Conservation (phyloP, 2,329 filamentous ascomycete genomes). For the Cadophora gregata region DNA sequence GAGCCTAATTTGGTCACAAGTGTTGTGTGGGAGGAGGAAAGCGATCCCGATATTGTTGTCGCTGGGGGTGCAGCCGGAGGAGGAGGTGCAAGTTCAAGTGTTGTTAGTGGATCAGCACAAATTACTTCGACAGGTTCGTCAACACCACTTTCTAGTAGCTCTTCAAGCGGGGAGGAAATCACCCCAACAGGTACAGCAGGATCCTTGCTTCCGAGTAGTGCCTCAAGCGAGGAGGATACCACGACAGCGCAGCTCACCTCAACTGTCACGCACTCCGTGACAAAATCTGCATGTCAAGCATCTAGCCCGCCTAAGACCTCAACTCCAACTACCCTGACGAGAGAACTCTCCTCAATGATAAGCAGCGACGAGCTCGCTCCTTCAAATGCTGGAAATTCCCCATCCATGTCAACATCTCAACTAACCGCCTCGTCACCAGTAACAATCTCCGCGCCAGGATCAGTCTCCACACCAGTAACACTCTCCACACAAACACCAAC, state of each 20-base stretch:
- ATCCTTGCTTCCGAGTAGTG: neutral
- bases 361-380: neutral
- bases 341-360: neutral
- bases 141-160: neutral
- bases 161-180: neutral
- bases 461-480: neutral
- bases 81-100: neutral
- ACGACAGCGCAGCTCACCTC: neutral
- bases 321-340: neutral
- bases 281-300: neutral
- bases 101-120: neutral
- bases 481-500: neutral
- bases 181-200: neutral
- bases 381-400: neutral
- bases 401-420: neutral
- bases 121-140: neutral
- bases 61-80: neutral
- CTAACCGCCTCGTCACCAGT: neutral
- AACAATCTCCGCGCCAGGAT: neutral
- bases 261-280: neutral
- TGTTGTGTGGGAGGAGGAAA: conserved; percentile 18
- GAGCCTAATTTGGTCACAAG: conserved; percentile 9
- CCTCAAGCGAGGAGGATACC: neutral
- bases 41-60: neutral
- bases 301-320: neutral